Percentiles rank a stretch among this genome's conserved stretches.
These are phyloP conservation scores for Mucor saturninus DNA, from an alignment of 371 early-diverging fungal genomes.

Conservation along the genomic window DNA sequence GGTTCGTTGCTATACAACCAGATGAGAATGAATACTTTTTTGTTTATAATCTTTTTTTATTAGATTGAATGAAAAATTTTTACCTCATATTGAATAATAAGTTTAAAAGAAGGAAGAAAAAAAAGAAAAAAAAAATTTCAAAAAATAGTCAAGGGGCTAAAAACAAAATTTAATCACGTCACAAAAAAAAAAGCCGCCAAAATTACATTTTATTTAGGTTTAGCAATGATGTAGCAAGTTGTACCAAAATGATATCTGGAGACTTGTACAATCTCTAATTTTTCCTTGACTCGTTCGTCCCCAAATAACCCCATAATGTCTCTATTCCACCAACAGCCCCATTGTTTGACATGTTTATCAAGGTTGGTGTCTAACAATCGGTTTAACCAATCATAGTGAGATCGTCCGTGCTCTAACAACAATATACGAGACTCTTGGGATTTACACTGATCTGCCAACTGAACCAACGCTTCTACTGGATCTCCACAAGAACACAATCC, in stretches of 20 bases:
- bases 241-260: slow-evolving; percentile 83
- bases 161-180: slow-evolving; percentile 16
- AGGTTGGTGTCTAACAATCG: slow-evolving; percentile 71
- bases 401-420: slow-evolving; percentile 82
- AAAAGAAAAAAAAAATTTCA: slow-evolving; percentile 24
- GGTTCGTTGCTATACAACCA: slow-evolving; percentile 29
- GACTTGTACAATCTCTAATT: slow-evolving; percentile 61
- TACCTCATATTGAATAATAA: slow-evolving; percentile 35
- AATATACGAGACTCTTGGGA: slow-evolving; percentile 64
- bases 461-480: slow-evolving; percentile 68
- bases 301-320: slow-evolving; percentile 72
- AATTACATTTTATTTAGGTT: slow-evolving; percentile 33
- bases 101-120: slow-evolving; percentile 19
- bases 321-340: slow-evolving; percentile 93
- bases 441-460: slow-evolving; percentile 67
- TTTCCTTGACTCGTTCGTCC: slow-evolving; percentile 55
- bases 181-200: slow-evolving; percentile 17
- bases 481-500: slow-evolving; percentile 78
- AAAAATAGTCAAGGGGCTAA: slow-evolving; percentile 22
- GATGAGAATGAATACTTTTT: too few species aligned
- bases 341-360: slow-evolving; percentile 71
- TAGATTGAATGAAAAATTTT: background rate
- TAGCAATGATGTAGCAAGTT: slow-evolving; percentile 70
- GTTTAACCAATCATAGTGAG: slow-evolving; percentile 70
- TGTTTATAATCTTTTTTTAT: background rate